Conservation (phyloP, 768 basidiomycete genomes). For the Stropharia rugosoannulata region DNA sequence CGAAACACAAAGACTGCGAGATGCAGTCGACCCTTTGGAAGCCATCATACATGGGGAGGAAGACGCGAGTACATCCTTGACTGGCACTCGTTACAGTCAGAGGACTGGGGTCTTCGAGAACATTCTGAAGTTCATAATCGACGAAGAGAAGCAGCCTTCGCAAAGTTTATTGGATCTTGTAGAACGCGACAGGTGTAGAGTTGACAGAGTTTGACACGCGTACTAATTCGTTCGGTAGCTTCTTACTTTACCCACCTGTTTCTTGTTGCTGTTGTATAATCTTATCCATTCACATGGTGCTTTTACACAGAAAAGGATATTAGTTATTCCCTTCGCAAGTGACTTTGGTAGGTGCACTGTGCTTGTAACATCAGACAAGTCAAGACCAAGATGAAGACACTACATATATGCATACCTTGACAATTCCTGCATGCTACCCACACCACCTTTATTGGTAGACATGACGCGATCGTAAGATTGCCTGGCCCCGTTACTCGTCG, state of each 20-base stretch:
- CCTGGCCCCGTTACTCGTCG: conserved; percentile 53
- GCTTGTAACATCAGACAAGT: too few relatives aligned
- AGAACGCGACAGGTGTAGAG: conserved; percentile 32
- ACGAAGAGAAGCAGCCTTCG: conserved; percentile 65
- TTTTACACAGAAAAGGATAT: too few relatives aligned
- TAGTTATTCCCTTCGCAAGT: too few relatives aligned
- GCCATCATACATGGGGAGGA: conserved; percentile 15
- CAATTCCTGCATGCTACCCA: too few relatives aligned
- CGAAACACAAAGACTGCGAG: conserved; percentile 21
- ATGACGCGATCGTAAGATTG: too few relatives aligned
- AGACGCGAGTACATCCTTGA: conserved; percentile 20
- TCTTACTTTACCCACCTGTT: neutral
- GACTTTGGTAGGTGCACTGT: too few relatives aligned
- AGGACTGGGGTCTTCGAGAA: conserved; percentile 70
- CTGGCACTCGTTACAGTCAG: conserved; percentile 55
- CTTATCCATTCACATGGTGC: too few relatives aligned
- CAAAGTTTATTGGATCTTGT: conserved; percentile 65
- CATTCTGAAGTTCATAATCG: conserved; percentile 61
- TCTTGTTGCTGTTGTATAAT: neutral
- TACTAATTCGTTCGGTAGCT: neutral
- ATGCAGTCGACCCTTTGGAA: conserved; percentile 25
- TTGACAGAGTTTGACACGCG: neutral
- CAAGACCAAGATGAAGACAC: too few relatives aligned
- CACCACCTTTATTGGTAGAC: too few relatives aligned
- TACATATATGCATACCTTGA: too few relatives aligned